Base-by-base conservation (phyloP, 1,284 basidiomycete species). In the Grifola frondosa region DNA sequence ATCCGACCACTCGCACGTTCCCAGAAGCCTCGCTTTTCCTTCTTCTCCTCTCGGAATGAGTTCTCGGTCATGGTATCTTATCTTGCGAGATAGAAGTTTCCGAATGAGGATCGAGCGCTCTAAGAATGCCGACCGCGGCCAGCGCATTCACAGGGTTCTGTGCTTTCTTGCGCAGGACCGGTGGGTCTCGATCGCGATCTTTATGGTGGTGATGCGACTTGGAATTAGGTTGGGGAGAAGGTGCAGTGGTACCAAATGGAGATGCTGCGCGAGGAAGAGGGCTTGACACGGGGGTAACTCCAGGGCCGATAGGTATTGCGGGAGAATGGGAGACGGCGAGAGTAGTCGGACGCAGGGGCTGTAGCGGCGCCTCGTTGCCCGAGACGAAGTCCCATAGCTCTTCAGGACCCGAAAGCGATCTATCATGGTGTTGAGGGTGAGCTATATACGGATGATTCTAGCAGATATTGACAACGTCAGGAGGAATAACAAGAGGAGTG, bases 11-110 rank as follows among this genome's bases (percentile, higher is more conserved):
- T 50, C 63, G 65, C 68, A 40, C 68, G 61, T 35, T 70, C 72
- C 82, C 80, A 80, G 52, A 81, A 77, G 0, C 71, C 68, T 42
- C 71, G 74, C 55, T 71, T 73, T 47, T 69, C 68, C 53, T 65
- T 72, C 58, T 61, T 72, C 42, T 71, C 66, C 39, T 65, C 63
- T 43, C 62, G 65, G 54, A 64, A 44, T 42, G 65, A 61, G 43
- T 38, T 65, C 52, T 45, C 70, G 51, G 51, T 59, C 37, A 20
- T 54, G 24, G 47, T 56, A 51, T 57, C 70, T 8, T 62, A 10
- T 59, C 54, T 32, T 50, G 48, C 20, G 52, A 46, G 11, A 43
- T 40, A 13, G 50, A 42, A 10, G 44, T 51, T 24, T 17, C 61
- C 24, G 64, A 66, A 21, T 73, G 67, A 0, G 82, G 79, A 43